Evolutionary conservation across 345 rosid species (phyloP).

Genomic region (Lumnitzera racemosa): DNA sequence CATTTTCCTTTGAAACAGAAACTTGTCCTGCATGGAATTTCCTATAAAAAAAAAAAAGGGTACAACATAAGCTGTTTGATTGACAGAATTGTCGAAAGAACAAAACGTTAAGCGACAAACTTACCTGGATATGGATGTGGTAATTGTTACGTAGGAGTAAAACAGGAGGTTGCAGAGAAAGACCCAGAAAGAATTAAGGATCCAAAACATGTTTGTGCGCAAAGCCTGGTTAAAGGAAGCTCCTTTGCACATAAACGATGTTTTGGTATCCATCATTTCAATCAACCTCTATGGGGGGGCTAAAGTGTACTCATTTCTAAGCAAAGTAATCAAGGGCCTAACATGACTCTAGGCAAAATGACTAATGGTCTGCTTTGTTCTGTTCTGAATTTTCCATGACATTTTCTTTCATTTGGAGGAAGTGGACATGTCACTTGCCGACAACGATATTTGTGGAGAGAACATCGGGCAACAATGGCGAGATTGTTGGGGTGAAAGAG

Average conservation of each 20-base stretch:
- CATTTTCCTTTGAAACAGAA: conserved; percentile 9
- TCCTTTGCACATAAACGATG: conserved; percentile 11
- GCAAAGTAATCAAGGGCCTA: conserved; percentile 15
- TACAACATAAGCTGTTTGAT: not conserved
- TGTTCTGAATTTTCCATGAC: not conserved
- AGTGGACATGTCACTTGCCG: conserved; percentile 35
- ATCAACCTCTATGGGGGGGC: conserved; percentile 11
- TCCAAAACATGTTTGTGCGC: conserved; percentile 25
- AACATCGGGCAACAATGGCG: conserved; percentile 12
- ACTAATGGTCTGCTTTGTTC: not conserved
- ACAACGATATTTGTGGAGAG: conserved; percentile 26
- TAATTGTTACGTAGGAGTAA: conserved; percentile 24
- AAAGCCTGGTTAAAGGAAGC: conserved; percentile 21
- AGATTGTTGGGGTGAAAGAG: conserved; percentile 16
- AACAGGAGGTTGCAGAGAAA: conserved; percentile 37
- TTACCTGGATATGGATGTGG: conserved; percentile 36
- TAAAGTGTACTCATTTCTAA: conserved; percentile 7
- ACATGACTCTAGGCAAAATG: not conserved
- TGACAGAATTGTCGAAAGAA: not conserved
- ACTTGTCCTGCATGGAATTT: conserved; percentile 19
- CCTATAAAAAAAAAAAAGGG: not conserved
- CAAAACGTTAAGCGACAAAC: not conserved
- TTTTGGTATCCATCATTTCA: conserved; percentile 31
- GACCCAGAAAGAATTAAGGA: conserved; percentile 33
- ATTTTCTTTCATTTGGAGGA: conserved; percentile 5